These are phyloP conservation scores for Sorghum bicolor DNA, from an alignment of 176 grass and related monocot genomes.

Conservation along the genomic window DNA sequence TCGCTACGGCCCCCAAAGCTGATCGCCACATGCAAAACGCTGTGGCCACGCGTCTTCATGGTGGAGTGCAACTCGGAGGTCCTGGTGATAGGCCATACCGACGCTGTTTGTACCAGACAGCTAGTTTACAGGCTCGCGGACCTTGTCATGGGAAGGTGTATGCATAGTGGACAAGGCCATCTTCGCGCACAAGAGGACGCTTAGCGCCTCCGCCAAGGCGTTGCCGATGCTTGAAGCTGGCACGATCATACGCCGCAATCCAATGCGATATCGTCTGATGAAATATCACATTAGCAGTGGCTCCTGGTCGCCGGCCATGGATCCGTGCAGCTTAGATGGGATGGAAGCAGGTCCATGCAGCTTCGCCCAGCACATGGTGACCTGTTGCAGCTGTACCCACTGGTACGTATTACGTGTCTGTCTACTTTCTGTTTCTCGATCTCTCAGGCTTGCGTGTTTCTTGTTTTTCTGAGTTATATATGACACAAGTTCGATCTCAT, in stretches of 20 bases:
- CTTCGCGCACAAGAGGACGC: no score
- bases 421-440: no score
- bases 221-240: no score
- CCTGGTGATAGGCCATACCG: neutral
- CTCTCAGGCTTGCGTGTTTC: no score
- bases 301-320: neutral
- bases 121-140: neutral
- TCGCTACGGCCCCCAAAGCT: neutral
- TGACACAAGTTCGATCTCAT: no score
- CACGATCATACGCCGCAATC: no score
- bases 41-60: fast-evolving
- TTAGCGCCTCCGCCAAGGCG: no score
- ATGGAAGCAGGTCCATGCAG: neutral
- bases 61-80: neutral
- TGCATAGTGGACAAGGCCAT: neutral
- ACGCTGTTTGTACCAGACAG: neutral
- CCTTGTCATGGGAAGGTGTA: neutral
- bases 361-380: neutral
- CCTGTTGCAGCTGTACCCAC: neutral
- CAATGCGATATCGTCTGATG: no score
- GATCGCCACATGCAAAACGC: neutral
- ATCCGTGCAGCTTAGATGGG: neutral
- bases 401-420: neutral
- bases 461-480: no score
- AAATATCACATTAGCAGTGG: no score